Evolutionary conservation across 116 monocot species (phyloP).

Genomic region (Zostera marina): DNA sequence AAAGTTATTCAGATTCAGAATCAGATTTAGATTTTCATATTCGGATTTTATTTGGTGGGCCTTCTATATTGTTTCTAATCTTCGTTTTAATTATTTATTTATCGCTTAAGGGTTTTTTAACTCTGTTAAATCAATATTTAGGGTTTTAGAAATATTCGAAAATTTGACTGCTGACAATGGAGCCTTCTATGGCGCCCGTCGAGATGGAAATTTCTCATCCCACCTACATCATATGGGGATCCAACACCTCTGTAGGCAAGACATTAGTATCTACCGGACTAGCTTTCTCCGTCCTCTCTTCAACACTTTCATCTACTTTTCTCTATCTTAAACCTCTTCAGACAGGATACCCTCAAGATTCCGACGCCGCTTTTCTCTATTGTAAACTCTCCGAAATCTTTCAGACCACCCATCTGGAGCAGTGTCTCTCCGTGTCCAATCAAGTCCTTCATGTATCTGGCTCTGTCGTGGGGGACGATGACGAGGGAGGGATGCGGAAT

Average conservation of each 20-base stretch:
- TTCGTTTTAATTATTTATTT: no score
- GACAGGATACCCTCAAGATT: slow-evolving; percentile 85
- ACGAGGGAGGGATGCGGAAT: slow-evolving; percentile 5
- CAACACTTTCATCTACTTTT: slow-evolving; percentile 18
- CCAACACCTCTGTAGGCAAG: slow-evolving; percentile 93
- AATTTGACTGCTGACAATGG: neutral
- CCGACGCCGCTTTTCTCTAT: slow-evolving; percentile 67
- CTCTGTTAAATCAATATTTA: no score
- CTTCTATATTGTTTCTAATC: no score
- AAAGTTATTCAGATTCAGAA: no score
- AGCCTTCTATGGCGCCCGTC: slow-evolving; percentile 5
- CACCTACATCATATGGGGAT: slow-evolving; percentile 63
- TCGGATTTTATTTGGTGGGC: no score
- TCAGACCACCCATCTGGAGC: neutral
- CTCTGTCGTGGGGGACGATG: slow-evolving; percentile 17
- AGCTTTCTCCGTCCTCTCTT: slow-evolving; percentile 44
- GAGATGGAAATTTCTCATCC: slow-evolving; percentile 51
- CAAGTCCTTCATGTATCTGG: slow-evolving; percentile 28
- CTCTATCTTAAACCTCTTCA: slow-evolving; percentile 81
- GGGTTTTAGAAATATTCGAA: no score
- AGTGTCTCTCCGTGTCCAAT: slow-evolving; percentile 12
- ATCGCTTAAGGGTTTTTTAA: no score
- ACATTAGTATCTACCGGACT: slow-evolving; percentile 89
- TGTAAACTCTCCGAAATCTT: slow-evolving; percentile 33
- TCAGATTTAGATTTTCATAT: no score